phyloP scores from a whole-genome alignment of 2,329 filamentous ascomycete genomes.

The Bisporella sp. region DNA sequence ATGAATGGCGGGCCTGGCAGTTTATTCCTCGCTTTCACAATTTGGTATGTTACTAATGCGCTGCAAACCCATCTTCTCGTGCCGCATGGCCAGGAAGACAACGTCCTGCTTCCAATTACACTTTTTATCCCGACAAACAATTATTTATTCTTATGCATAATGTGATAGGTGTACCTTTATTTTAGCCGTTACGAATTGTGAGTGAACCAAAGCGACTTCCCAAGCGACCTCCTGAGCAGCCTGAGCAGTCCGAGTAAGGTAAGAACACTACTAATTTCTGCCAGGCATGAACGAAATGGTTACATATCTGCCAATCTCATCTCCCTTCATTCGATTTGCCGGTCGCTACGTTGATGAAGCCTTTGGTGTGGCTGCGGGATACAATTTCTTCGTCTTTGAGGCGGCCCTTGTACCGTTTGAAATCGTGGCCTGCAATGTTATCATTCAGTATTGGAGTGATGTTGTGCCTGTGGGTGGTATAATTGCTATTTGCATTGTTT shows the following conservation, averaged over 20 bases:
- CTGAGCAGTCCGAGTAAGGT: background rate
- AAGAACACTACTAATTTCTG: constrained; percentile 12
- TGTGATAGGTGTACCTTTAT: constrained; percentile 47
- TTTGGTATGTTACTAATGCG: constrained; percentile 37
- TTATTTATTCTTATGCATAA: constrained; percentile 34
- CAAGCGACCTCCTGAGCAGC: constrained; percentile 41
- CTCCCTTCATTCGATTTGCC: constrained; percentile 72
- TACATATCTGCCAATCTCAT: constrained; percentile 68
- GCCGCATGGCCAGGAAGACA: too few species aligned
- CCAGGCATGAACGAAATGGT: constrained; percentile 63
- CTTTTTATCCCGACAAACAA: background rate
- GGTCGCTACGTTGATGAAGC: constrained; percentile 70
- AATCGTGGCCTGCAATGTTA: constrained; percentile 33
- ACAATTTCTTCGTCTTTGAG: constrained; percentile 69
- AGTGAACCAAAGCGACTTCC: constrained; percentile 22
- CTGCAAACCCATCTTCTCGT: too few species aligned
- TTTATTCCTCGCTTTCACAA: constrained; percentile 50
- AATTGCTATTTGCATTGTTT: constrained; percentile 48
- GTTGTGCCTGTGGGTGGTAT: constrained; percentile 33
- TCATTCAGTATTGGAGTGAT: constrained; percentile 45
- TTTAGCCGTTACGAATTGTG: constrained; percentile 48
- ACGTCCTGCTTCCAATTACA: too few species aligned
- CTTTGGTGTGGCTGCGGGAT: constrained; percentile 65
- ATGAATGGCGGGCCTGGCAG: constrained; percentile 52
- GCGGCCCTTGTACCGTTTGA: constrained; percentile 39